A percentile compares a stretch with the other conserved stretches of the same genome.
phyloP scores from a whole-genome alignment of 306 rosid species.

The Corylus avellana region DNA sequence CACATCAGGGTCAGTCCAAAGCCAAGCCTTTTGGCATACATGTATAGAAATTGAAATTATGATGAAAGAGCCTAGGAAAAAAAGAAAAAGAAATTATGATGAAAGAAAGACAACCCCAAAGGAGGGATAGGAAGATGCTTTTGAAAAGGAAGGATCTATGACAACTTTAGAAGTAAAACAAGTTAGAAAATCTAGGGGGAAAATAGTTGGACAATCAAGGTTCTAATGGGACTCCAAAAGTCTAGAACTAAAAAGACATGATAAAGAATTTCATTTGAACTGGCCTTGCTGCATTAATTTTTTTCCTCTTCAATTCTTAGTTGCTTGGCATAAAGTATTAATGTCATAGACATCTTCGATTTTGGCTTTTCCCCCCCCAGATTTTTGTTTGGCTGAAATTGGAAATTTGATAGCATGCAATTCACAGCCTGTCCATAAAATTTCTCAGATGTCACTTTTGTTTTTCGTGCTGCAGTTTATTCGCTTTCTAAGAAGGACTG shows the following conservation, averaged over 20 bases:
- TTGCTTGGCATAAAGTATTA: background rate
- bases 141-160: background rate
- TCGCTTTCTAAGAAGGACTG: constrained; percentile 88
- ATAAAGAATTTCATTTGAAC: background rate
- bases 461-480: constrained; percentile 73
- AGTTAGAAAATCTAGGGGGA: background rate
- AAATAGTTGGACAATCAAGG: background rate
- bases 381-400: background rate
- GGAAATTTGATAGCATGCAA: background rate
- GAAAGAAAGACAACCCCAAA: background rate
- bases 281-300: background rate
- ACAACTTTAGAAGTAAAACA: background rate
- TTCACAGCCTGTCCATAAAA: background rate
- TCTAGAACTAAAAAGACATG: background rate
- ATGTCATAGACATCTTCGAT: background rate
- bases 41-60: too few relatives aligned
- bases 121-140: background rate
- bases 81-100: background rate
- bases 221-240: background rate
- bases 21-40: background rate
- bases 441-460: constrained; percentile 22
- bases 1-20: background rate
- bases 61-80: background rate
- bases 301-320: background rate
- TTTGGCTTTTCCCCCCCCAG: background rate